These are phyloP conservation scores for Zopfia rhizophila DNA, from an alignment of 2,329 filamentous ascomycete species.

Conservation along the genomic window DNA sequence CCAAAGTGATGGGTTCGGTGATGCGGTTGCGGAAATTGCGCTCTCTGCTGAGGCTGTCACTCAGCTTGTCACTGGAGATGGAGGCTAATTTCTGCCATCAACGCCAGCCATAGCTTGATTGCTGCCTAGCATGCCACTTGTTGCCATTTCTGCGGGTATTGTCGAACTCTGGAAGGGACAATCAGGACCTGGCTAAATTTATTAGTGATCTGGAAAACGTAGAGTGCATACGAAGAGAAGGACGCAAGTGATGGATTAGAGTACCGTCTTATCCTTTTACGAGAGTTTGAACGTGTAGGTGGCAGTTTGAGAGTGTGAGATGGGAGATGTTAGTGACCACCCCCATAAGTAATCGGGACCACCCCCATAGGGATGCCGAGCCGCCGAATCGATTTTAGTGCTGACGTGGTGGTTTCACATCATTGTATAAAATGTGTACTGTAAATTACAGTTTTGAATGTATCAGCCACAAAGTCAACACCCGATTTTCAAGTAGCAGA, in stretches of 20 bases:
- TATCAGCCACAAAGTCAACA: too few species aligned
- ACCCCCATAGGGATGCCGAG: too few species aligned
- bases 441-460: too few species aligned
- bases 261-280: constrained; percentile 16
- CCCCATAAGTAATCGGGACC: too few species aligned
- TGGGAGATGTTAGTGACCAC: too few species aligned
- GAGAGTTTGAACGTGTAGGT: constrained; percentile 18
- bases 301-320: constrained; percentile 14
- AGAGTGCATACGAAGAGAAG: constrained; percentile 20
- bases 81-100: constrained; percentile 22
- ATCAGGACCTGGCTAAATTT: constrained; percentile 20
- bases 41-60: constrained; percentile 25
- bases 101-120: constrained; percentile 22
- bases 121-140: constrained; percentile 23
- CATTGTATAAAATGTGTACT: too few species aligned
- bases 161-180: constrained; percentile 18
- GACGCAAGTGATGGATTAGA: too few species aligned
- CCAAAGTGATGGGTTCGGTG: constrained; percentile 23
- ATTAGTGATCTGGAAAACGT: constrained; percentile 23
- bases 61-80: constrained; percentile 23
- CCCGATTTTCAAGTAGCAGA: too few species aligned
- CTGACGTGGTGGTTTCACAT: too few species aligned
- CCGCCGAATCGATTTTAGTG: too few species aligned
- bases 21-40: constrained; percentile 23
- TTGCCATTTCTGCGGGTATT: constrained; percentile 24